Percentiles rank a stretch among this genome's conserved stretches.
Evolutionary conservation across 495 filamentous ascomycete genomes (phyloP).

Genomic region (Penicillium lagena): DNA sequence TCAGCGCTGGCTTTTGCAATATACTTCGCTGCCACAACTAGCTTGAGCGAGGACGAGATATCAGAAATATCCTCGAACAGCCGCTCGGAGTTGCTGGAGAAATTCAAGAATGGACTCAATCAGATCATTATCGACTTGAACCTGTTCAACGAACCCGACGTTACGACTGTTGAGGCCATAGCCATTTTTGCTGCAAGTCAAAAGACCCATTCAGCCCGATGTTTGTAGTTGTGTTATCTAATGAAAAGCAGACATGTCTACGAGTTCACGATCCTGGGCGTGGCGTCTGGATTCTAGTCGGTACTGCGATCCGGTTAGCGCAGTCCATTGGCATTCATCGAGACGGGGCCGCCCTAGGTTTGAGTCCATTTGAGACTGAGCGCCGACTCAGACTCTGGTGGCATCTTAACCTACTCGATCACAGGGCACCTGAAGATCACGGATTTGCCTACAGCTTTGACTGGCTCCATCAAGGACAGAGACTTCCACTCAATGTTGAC

Average conservation of each 20-base stretch:
- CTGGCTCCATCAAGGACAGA: too few relatives aligned
- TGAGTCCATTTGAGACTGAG: constrained; percentile 33
- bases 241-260: constrained; percentile 28
- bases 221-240: constrained; percentile 1
- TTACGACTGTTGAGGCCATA: constrained; percentile 29
- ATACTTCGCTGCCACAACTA: constrained; percentile 34
- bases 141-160: constrained; percentile 22
- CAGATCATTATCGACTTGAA: constrained; percentile 18
- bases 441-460: constrained; percentile 9
- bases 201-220: background rate
- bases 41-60: constrained; percentile 22
- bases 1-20: constrained; percentile 33
- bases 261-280: constrained; percentile 37
- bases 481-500: too few relatives aligned
- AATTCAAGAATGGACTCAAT: constrained; percentile 8
- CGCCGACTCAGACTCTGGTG: constrained; percentile 40
- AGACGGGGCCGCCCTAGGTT: constrained; percentile 32
- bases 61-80: constrained; percentile 16
- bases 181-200: constrained; percentile 25
- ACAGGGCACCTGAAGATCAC: constrained; percentile 33
- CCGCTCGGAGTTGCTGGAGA: constrained; percentile 4
- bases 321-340: constrained; percentile 44
- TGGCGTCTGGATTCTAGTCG: constrained; percentile 36
- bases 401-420: constrained; percentile 25
- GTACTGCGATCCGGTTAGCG: constrained; percentile 41